Evolutionary conservation across 164 flowering plant genomes (phyloP), one percentile per base, ranked within the genome.

Genomic region (Magnolia changhungtana): DNA sequence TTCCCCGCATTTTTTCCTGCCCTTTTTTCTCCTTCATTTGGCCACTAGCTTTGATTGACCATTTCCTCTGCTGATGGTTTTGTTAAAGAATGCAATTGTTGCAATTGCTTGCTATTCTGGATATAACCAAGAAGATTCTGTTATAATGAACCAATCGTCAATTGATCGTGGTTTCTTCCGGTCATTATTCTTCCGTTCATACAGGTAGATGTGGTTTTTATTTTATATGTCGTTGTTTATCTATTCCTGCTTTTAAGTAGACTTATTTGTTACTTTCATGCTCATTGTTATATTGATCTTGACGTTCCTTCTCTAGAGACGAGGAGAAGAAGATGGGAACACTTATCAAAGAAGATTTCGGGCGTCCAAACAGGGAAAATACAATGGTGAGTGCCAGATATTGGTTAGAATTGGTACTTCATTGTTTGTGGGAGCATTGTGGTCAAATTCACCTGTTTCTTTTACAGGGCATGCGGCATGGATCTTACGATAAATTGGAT

Each of bases 101-200:
- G 97, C 98, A 61, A 94, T 96, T 84, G 81, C 98, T 14, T 96
- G 98, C 85, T 94, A 94, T 80, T 96, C 99, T 73, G 99, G 98
- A 50, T 94, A 94, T 79, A 96, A 96, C 75, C 96, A 96, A 85
- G 98, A 96, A 85, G 99, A 94, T 84, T 96, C 98, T 78, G 97
- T 96, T 50, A 96, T 94, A 50, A 96, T 96, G 99, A 96, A 96
- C 67, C 98, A 96, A 69, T 94, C 99, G n/a, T 92, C 99, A n/a
- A 88, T 94, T 31, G 98, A 94, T 73, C 98, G 98, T 82, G 99
- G 99, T 52, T 94, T 96, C 82, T 96, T 94, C 81, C 80, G 98
- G 67, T 96, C 97, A 20, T 85, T 94, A 8, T 92, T 93, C 79
- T 96, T 92, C 87, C 97, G 97, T 64, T 96, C 98, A 71, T 96